Base-by-base conservation (phyloP, 228 moss, liverwort and hornwort species). In the Sphagnum magellanicum region DNA sequence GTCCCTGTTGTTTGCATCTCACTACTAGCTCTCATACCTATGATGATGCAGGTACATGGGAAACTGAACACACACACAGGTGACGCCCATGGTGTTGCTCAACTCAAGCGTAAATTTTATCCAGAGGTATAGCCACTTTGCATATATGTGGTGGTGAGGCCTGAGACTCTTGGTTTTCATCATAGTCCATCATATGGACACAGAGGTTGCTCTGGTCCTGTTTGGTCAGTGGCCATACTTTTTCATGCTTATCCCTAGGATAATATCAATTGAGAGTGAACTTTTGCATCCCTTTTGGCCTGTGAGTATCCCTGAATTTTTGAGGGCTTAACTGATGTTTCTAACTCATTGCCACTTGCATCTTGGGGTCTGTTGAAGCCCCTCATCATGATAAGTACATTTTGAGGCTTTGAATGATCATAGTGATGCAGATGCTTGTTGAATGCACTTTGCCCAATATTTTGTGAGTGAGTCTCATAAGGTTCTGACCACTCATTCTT, bases 21-120 rank as follows among this genome's bases (percentile, higher is more conserved):
- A 1, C 32, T 2, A 32, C 32, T 32, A 32, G 32, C 32, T 2
- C 32, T 32, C 32, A 32, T 32, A 32, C 32, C 32, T 32, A 32
- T 32, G 32, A 32, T 32, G 32, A 32, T 32, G 32, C 32, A 85
- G 79, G 68, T 89, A 63, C 88, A 89, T 67, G 88, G 85, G 15
- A 85, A 76, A 73, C 73, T 89, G 53, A 72, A 89, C 72, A 89
- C 88, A 60, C 85, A 89, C 60, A 77, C 85, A n/a, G 85, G 88
- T 52, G 70, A 63, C 60, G 80, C 80, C 15, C 70, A 76, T 65
- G 88, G 72, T 51, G 63, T 76, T 51, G 72, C 78, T 15, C 85
- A 85, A 50, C 72, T 85, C 63, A 85, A 81, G 85, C 82, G 82
- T 53, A 85, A 78, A 64, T 80, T 89, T 66, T 81, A 65, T 53